Evolutionary conservation across 2,329 filamentous ascomycete genomes (phyloP), one percentile per base, ranked within the genome.

Genomic region (Fusarium pilosicola): DNA sequence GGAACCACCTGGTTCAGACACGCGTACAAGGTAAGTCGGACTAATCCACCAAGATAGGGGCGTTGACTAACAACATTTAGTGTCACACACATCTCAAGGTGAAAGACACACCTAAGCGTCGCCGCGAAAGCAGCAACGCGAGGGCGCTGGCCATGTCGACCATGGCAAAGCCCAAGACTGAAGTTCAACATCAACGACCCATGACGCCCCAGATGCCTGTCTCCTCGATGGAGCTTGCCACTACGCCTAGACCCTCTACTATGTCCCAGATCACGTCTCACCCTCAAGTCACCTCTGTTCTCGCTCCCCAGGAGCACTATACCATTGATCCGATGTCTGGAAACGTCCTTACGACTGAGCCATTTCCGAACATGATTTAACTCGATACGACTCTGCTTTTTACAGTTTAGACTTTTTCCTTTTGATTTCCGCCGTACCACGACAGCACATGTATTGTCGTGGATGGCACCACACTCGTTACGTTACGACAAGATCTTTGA

Each of bases 1-100:
- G 93, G 93, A n/a, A 97, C 94, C 2, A 95, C 94, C 7, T 97
- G 94, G 93, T 97, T 96, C 82, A 87, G 94, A 74, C 94, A 97
- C 82, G 93, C 94, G 52, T 96, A 96, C 85, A 96, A 96, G 88
- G 92, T 93, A 82, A 81, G 84, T 81, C 73, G 38, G 46, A 41
- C 28, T 39, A 52, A 20, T 17, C n/a, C 32, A 45, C 41, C 55
- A 20, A 26, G 18, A 36, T 11, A 28, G 14, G 59, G 62, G 56
- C 60, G 22, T 30, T 44, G 36, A 54, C 73, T 77, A 76, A 79
- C 70, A 80, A 64, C 39, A 28, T 39, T 41, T 71, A 92, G 91
- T 93, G 92, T 75, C 91, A 93, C 79, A 91, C 90, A 3, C 91
- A 93, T 75, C 88, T 89, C 22, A 93, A 93, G 81, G 87, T 91